Conservation (phyloP, 345 rosid genomes). For the Acer yangbiense region DNA sequence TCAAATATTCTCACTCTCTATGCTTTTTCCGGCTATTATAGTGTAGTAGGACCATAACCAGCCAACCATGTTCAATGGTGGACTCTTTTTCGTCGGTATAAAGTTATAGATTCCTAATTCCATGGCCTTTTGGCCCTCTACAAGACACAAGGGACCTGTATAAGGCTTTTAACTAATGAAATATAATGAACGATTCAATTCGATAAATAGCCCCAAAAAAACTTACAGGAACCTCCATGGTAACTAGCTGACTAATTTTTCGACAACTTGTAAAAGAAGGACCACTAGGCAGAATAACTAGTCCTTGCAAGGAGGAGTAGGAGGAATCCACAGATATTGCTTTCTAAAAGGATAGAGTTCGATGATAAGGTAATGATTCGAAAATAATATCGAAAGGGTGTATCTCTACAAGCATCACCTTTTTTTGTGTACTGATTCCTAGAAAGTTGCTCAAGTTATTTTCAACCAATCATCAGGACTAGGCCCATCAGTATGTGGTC, state of each 20-base stretch:
- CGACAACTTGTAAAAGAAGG: slow-evolving; percentile 47
- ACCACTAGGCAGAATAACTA: slow-evolving; percentile 44
- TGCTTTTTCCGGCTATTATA: slow-evolving; percentile 12
- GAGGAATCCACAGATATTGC: slow-evolving; percentile 39
- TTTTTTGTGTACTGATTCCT: slow-evolving; percentile 35
- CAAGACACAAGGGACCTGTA: too few species aligned
- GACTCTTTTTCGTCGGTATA: neutral
- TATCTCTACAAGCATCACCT: slow-evolving; percentile 26
- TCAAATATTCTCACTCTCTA: slow-evolving; percentile 29
- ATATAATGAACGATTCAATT: neutral
- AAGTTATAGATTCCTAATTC: slow-evolving; percentile 16
- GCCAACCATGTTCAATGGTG: slow-evolving; percentile 17
- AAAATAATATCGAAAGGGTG: slow-evolving; percentile 13
- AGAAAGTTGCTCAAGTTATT: slow-evolving; percentile 45
- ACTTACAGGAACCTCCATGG: neutral
- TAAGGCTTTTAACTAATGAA: too few species aligned
- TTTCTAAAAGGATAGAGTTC: slow-evolving; percentile 28
- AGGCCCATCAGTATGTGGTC: slow-evolving; percentile 39
- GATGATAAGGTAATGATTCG: slow-evolving; percentile 55
- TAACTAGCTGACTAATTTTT: neutral
- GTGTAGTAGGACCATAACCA: neutral
- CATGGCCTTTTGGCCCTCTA: neutral
- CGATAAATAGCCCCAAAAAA: neutral
- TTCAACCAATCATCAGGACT: slow-evolving; percentile 63
- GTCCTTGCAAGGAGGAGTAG: neutral